A percentile compares a stretch with the other conserved stretches of the same genome.
Conservation (phyloP, 2,329 filamentous ascomycete species). For the Rasamsonia emersonii region DNA sequence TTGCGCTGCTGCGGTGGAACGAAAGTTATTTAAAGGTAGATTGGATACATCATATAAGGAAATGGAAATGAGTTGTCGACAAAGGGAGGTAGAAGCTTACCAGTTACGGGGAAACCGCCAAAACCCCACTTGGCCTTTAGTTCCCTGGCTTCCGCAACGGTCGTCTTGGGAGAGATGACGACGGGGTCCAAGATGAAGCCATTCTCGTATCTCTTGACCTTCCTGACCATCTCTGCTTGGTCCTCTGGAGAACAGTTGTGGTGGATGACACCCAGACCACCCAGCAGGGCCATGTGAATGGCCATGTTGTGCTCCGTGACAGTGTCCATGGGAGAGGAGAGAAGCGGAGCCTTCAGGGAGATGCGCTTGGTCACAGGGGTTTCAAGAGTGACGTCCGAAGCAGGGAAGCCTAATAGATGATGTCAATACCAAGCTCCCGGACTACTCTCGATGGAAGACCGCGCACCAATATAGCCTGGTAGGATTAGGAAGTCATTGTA, state of each 20-base stretch:
- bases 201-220: slow-evolving; percentile 99
- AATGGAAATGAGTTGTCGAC: slow-evolving; percentile 10
- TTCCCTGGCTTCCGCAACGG: slow-evolving; percentile 80
- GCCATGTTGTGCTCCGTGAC: slow-evolving; percentile 99
- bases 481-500: slow-evolving; percentile 98
- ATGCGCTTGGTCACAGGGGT: slow-evolving; percentile 93
- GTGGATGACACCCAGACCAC: slow-evolving; percentile 73
- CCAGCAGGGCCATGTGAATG: slow-evolving; percentile 65
- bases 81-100: slow-evolving; percentile 51
- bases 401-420: slow-evolving; percentile 62
- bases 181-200: slow-evolving; percentile 96
- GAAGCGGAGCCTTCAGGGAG: slow-evolving; percentile 88
- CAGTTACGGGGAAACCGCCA: slow-evolving; percentile 95
- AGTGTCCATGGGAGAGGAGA: slow-evolving; percentile 98
- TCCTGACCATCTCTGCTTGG: slow-evolving; percentile 97
- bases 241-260: slow-evolving; percentile 98
- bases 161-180: slow-evolving; percentile 78
- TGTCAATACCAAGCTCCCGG: slow-evolving; percentile 6
- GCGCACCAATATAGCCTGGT: slow-evolving; percentile 82
- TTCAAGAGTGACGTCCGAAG: slow-evolving; percentile 78
- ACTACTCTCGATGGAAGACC: slow-evolving; percentile 6
- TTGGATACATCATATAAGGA: slow-evolving; percentile 55
- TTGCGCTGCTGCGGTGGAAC: slow-evolving; percentile 96
- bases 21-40: slow-evolving; percentile 87
- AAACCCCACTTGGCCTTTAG: slow-evolving; percentile 98